Evolutionary conservation across 306 rosid genomes (phyloP), one percentile per base, ranked within the genome.

Genomic region (Luffa acutangula): DNA sequence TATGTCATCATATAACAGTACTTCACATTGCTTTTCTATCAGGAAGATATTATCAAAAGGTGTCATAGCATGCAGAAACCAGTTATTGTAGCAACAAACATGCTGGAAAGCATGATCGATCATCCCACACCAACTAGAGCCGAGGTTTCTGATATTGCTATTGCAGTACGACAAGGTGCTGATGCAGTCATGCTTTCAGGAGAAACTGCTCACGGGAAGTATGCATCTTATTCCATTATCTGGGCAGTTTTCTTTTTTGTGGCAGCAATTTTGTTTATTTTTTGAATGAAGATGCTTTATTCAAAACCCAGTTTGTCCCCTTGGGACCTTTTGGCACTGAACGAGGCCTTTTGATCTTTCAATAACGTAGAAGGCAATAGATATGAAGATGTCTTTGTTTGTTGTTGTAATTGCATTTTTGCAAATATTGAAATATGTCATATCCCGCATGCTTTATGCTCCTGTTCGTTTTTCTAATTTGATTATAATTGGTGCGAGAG

Each of bases 141-240:
- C 49, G 99, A 95, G 86, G 99, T 95, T 20, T 89, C 97, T 13
- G 99, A 95, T 85, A 95, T 95, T 82, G 95, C 97, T 62, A 93
- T 95, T 80, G 96, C 99, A 60, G 99, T 93, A 64, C 88, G 96
- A 82, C 94, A 91, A 93, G 91, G 97, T 81, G 84, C 97, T 56
- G 99, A 95, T 89, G 99, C 97, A 59, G 83, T 93, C 85, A 95
- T 95, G 99, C 97, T 95, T 78, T 95, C 99, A n/a, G 99, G 99
- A 83, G 99, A 95, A 89, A 95, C 99, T 83, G 99, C 99, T 62
- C 97, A 95, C 80, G 99, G 99, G 84, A 92, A 93, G 99, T 95
- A 84, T 78, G 99, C 80, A 78, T 70, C 6, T 53, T 85, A 60
- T 71, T 83, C 53, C 82, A 18, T 70, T 56, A 62, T 48, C 66